Evolutionary conservation across 208 protist species (phyloP).

Genomic region (Ichthyophonus hoferi): DNA sequence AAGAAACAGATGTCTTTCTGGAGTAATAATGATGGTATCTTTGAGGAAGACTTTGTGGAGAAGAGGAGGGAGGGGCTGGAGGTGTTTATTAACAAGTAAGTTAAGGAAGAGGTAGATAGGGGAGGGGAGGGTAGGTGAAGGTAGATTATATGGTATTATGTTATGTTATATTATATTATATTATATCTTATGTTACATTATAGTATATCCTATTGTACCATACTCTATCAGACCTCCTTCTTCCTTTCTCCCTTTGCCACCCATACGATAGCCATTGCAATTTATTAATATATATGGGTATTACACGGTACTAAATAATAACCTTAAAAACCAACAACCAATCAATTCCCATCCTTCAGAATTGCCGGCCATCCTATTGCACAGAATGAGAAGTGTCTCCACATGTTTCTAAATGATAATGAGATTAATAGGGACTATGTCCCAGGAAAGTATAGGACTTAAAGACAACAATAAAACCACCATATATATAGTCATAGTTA

Average conservation of each 20-base stretch:
- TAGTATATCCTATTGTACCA: background rate
- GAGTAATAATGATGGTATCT: slow-evolving; percentile 32
- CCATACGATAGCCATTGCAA: background rate
- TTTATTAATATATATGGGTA: background rate
- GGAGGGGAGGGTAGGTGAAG: background rate
- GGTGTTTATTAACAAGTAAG: slow-evolving; percentile 49
- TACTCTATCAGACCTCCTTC: background rate
- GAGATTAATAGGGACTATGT: slow-evolving; percentile 40
- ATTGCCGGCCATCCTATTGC: slow-evolving; percentile 48
- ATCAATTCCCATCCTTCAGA: background rate
- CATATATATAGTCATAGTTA: too few relatives aligned
- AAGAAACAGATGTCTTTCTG: slow-evolving; percentile 6
- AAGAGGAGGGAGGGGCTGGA: slow-evolving; percentile 19
- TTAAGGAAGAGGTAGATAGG: background rate
- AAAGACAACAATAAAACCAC: too few relatives aligned
- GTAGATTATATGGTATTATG: background rate
- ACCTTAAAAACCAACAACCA: background rate
- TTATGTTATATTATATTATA: background rate
- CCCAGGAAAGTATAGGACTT: slow-evolving; percentile 31
- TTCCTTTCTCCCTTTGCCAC: background rate
- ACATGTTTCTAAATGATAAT: slow-evolving; percentile 49
- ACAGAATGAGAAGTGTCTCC: slow-evolving; percentile 39
- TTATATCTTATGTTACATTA: background rate
- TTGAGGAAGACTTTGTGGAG: slow-evolving; percentile 36
- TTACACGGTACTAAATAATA: background rate